Evolutionary conservation across 1,284 basidiomycete species (phyloP).

Genomic region (Fomitopsis palustris): DNA sequence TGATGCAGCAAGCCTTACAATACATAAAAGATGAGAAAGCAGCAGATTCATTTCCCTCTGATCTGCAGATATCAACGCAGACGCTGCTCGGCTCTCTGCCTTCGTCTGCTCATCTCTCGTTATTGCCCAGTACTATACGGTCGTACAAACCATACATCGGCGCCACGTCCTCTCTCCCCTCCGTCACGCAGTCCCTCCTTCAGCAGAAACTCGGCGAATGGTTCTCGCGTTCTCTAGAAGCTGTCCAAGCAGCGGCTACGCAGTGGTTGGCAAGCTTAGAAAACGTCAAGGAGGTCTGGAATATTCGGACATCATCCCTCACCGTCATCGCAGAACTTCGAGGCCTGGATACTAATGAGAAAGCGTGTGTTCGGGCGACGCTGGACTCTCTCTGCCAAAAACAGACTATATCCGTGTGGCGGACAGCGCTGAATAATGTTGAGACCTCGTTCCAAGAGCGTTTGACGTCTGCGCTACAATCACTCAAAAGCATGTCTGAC

Average conservation of each 20-base stretch:
- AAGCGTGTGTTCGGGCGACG: constrained; percentile 33
- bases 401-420: constrained; percentile 60
- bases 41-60: constrained; percentile 39
- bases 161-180: constrained; percentile 49
- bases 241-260: constrained; percentile 40
- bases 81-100: constrained; percentile 60
- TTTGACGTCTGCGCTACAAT: constrained; percentile 31
- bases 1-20: constrained; percentile 52
- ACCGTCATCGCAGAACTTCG: constrained; percentile 41
- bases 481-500: constrained; percentile 26
- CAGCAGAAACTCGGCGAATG: constrained; percentile 50
- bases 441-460: constrained; percentile 42
- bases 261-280: constrained; percentile 58
- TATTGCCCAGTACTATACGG: constrained; percentile 59
- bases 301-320: constrained; percentile 46
- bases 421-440: constrained; percentile 38
- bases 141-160: constrained; percentile 76
- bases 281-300: constrained; percentile 64
- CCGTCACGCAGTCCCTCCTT: constrained; percentile 41
- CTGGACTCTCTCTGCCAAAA: constrained; percentile 49
- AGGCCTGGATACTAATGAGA: constrained; percentile 43
- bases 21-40: constrained; percentile 52
- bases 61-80: constrained; percentile 61
- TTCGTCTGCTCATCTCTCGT: constrained; percentile 66
- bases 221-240: constrained; percentile 51